Conservation (phyloP, 257 asterid genomes). For the Penstemon barbatus region DNA sequence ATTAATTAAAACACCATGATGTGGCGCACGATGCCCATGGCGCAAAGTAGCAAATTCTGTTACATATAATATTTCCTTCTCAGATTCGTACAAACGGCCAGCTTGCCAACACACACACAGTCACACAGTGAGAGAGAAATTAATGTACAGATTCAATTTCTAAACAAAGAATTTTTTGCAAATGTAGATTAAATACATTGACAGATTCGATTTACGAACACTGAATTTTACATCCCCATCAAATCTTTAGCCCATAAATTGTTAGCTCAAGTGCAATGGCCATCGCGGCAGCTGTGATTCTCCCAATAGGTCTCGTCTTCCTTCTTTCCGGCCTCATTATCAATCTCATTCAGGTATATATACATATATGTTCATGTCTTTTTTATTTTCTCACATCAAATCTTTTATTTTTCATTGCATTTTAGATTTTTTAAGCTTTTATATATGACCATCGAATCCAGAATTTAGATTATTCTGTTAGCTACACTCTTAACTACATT, state of each 20-base stretch:
- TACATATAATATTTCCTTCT: slow-evolving; percentile 13
- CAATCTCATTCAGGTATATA: slow-evolving; percentile 68
- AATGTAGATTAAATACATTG: not conserved
- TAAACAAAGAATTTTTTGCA: not conserved
- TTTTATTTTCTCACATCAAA: not conserved
- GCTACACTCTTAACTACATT: not conserved
- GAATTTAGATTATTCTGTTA: slow-evolving; percentile 1
- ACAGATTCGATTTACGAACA: not conserved
- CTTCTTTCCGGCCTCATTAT: slow-evolving; percentile 67
- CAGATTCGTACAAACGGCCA: slow-evolving; percentile 29
- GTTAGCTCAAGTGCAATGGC: slow-evolving; percentile 51
- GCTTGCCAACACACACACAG: slow-evolving; percentile 10
- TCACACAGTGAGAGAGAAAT: not conserved
- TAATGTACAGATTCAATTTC: not conserved
- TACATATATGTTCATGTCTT: not conserved
- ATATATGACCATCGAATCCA: not conserved
- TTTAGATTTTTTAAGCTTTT: slow-evolving; percentile 7
- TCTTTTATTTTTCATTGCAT: no score
- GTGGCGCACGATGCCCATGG: slow-evolving; percentile 15
- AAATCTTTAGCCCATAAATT: not conserved
- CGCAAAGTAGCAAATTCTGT: slow-evolving; percentile 31
- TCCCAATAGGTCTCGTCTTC: slow-evolving; percentile 74
- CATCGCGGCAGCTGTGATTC: slow-evolving; percentile 62
- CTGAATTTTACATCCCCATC: not conserved
- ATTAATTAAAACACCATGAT: not conserved